Evolutionary conservation across 306 rosid species (phyloP).

Genomic region (Sicyos edulis): DNA sequence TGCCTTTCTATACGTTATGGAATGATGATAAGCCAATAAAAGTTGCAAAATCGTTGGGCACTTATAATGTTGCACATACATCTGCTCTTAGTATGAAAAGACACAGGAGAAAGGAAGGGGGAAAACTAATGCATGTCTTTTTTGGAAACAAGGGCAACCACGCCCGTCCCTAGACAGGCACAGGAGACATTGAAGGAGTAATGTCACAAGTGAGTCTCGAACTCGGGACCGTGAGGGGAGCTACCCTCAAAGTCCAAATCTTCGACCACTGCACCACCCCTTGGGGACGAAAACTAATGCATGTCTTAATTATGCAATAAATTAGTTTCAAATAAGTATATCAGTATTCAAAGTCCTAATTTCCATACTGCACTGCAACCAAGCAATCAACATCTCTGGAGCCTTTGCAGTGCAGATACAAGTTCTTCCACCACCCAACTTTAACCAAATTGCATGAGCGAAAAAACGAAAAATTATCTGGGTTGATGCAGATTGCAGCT

Average conservation of each 20-base stretch:
- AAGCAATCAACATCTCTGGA: neutral
- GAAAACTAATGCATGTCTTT: neutral
- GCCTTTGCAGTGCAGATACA: conserved; percentile 3
- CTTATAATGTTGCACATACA: neutral
- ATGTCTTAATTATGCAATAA: neutral
- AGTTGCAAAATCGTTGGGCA: neutral
- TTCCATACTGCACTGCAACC: neutral
- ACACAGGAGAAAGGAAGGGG: conserved; percentile 1
- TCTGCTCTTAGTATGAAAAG: neutral
- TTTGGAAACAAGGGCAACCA: no score
- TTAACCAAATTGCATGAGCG: neutral
- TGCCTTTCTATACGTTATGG: neutral
- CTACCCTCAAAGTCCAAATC: no score
- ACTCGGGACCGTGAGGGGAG: no score
- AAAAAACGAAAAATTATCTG: neutral
- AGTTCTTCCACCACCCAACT: conserved; percentile 7
- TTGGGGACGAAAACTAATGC: no score
- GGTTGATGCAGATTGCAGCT: conserved; percentile 13
- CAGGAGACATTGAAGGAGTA: no score
- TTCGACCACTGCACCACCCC: no score
- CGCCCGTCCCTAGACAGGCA: no score
- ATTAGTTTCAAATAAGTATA: conserved; percentile 1
- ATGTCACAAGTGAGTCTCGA: no score
- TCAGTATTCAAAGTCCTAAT: neutral
- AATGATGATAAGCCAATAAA: conserved; percentile 1